These are phyloP conservation scores for Hemerocallis citrina DNA, from an alignment of 106 monocot genomes.

Conservation along the genomic window DNA sequence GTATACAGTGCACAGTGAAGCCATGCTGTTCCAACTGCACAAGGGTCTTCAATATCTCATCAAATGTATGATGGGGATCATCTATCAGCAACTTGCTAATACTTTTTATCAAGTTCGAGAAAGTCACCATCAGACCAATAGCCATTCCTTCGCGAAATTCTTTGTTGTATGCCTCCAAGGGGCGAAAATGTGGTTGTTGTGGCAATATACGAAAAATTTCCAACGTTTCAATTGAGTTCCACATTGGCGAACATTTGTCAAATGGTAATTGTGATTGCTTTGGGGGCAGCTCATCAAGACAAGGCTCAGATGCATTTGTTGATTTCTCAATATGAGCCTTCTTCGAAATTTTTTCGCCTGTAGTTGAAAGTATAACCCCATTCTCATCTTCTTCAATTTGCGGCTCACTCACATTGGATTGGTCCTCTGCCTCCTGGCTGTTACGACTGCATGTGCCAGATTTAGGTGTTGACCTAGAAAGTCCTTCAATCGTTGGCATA, in stretches of 20 bases:
- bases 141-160: constrained; percentile 25
- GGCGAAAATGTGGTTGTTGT: constrained; percentile 23
- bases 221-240: constrained; percentile 19
- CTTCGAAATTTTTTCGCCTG: neutral
- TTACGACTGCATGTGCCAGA: neutral
- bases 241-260: constrained; percentile 8
- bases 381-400: neutral
- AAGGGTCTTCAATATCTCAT: constrained; percentile 6
- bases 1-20: constrained; percentile 5
- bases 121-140: constrained; percentile 28
- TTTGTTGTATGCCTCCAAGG: constrained; percentile 14
- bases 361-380: neutral
- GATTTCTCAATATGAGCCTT: neutral
- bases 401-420: constrained; percentile 1
- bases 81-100: constrained; percentile 4
- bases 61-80: constrained; percentile 8
- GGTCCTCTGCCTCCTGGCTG: neutral
- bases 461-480: neutral
- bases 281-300: neutral
- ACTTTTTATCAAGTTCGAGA: constrained; percentile 3
- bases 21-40: constrained; percentile 14
- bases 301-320: neutral
- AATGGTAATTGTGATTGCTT: constrained; percentile 16
- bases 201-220: constrained; percentile 10
- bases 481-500: neutral